Evolutionary conservation across 106 monocot genomes (phyloP).

Genomic region (Dioscorea zingiberensis): DNA sequence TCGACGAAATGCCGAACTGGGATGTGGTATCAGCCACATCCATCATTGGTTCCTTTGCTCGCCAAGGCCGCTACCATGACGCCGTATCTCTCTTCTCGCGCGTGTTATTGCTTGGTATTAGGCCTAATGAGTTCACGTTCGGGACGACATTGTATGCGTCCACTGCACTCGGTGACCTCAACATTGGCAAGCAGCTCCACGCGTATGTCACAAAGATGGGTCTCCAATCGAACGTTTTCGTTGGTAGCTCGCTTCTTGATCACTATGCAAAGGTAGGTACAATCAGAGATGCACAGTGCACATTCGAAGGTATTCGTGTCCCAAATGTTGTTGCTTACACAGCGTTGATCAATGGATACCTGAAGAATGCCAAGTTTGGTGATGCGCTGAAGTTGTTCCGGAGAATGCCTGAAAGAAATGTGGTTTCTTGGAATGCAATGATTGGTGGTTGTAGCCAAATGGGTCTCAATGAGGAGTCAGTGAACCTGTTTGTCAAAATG

Average conservation of each 20-base stretch:
- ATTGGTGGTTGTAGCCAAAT: slow-evolving; percentile 53
- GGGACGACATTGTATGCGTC: slow-evolving; percentile 37
- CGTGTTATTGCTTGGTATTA: slow-evolving; percentile 14
- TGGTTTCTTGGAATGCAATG: slow-evolving; percentile 83
- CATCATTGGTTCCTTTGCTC: slow-evolving; percentile 23
- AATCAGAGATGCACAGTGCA: slow-evolving; percentile 34
- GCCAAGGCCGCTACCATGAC: slow-evolving; percentile 28
- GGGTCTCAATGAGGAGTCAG: slow-evolving; percentile 56
- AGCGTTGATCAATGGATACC: slow-evolving; percentile 40
- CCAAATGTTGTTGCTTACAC: slow-evolving; percentile 79
- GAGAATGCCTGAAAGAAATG: slow-evolving; percentile 64
- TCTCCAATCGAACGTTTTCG: slow-evolving; percentile 49
- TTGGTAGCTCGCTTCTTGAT: slow-evolving; percentile 59
- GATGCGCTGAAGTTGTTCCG: slow-evolving; percentile 42
- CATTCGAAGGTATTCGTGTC: slow-evolving; percentile 36
- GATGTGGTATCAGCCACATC: slow-evolving; percentile 54
- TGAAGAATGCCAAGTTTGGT: slow-evolving; percentile 32
- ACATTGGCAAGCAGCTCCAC: slow-evolving; percentile 47
- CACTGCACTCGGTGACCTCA: slow-evolving; percentile 21
- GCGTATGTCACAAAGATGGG: slow-evolving; percentile 36
- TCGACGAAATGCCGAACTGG: slow-evolving; percentile 57
- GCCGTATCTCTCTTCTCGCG: slow-evolving; percentile 36
- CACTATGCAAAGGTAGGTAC: slow-evolving; percentile 55
- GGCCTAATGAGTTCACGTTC: slow-evolving; percentile 74
- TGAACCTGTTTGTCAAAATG: slow-evolving; percentile 55